phyloP scores from a whole-genome alignment of 768 basidiomycete genomes.

The Boletus tomentosulus region DNA sequence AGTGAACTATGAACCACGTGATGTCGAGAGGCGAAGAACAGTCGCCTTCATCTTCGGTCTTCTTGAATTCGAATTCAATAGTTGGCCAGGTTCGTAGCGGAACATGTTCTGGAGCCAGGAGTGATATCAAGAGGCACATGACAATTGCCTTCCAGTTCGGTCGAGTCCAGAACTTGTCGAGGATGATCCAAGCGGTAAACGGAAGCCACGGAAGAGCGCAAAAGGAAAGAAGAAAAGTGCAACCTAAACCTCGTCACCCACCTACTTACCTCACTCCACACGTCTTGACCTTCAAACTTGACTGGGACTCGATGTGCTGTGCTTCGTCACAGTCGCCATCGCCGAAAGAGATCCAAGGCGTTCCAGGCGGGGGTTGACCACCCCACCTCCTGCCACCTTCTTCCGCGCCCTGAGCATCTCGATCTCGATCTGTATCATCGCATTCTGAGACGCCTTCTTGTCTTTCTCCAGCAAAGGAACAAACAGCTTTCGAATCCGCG shows the following conservation, averaged over 20 bases:
- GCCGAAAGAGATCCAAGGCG: background rate
- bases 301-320: background rate
- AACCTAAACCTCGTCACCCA: background rate
- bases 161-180: background rate
- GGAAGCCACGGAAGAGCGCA: background rate
- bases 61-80: too few species aligned
- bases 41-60: too few species aligned
- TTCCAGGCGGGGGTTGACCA: background rate
- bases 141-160: background rate
- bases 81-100: too few species aligned
- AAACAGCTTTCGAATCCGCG: conserved; percentile 1
- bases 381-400: background rate
- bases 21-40: too few species aligned
- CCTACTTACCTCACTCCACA: background rate
- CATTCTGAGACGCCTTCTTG: background rate
- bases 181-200: background rate
- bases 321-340: background rate
- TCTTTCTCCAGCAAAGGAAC: conserved; percentile 4
- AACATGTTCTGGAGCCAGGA: too few species aligned
- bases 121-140: too few species aligned
- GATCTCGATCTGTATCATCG: conserved; percentile 4
- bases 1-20: too few species aligned
- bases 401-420: conserved; percentile 4
- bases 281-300: background rate
- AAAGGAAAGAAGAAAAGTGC: background rate